Evolutionary conservation across 305 asterid species (phyloP).

Genomic region (Lippia alba): DNA sequence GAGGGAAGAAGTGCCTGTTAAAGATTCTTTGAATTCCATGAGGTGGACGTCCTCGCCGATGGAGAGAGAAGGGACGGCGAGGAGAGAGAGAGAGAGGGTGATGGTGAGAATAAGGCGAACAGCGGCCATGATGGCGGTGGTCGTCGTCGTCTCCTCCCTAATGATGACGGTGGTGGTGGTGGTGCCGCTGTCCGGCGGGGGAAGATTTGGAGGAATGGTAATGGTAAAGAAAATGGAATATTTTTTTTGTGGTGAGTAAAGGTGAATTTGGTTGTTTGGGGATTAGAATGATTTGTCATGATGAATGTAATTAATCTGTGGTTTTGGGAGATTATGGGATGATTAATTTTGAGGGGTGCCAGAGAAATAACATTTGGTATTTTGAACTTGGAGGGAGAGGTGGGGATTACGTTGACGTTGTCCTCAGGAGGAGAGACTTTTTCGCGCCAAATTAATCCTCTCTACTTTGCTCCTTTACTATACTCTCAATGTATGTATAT

Average conservation of each 20-base stretch:
- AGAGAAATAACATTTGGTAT: conserved; percentile 30
- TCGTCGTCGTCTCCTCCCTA: not conserved
- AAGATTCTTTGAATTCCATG: conserved; percentile 58
- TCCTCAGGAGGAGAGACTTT: too few species aligned
- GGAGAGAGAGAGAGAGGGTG: conserved; percentile 35
- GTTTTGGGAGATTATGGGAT: conserved; percentile 14
- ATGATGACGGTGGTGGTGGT: not conserved
- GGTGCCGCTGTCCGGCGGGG: conserved; percentile 38
- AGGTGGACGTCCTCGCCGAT: conserved; percentile 56
- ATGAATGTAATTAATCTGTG: conserved; percentile 25
- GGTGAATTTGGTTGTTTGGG: conserved; percentile 39
- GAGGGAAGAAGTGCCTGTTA: conserved; percentile 51
- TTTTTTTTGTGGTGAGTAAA: conserved; percentile 36
- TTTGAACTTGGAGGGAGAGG: conserved; percentile 17
- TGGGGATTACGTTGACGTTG: too few species aligned
- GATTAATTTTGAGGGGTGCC: not conserved
- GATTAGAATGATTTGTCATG: conserved; percentile 41
- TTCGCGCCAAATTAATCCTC: too few species aligned
- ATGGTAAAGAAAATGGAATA: conserved; percentile 42
- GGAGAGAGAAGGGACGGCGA: conserved; percentile 36
- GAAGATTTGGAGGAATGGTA: conserved; percentile 54
- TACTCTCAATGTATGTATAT: too few species aligned
- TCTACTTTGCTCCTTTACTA: too few species aligned
- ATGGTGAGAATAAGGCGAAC: conserved; percentile 46
- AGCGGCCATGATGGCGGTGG: conserved; percentile 48